Percentiles rank a stretch among this genome's conserved stretches.
These are phyloP conservation scores for Aureobasidium sp. DNA, from an alignment of 2,329 filamentous ascomycete genomes.

Conservation along the genomic window DNA sequence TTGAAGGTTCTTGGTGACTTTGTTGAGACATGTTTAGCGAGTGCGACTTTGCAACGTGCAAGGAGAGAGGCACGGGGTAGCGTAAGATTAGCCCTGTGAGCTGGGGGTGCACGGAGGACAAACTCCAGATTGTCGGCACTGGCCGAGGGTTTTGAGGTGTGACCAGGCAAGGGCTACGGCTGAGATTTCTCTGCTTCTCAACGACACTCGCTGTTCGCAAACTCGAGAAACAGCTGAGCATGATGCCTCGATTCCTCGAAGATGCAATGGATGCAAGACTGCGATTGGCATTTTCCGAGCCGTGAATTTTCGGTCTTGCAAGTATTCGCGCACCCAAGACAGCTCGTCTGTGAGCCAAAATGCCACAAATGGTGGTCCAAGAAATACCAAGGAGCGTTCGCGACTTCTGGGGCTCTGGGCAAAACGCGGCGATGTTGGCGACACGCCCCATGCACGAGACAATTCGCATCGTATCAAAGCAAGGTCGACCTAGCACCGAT, in stretches of 20 bases:
- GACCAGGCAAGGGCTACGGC: not conserved
- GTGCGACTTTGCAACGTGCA: slow-evolving; percentile 2
- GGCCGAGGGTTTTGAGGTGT: not conserved
- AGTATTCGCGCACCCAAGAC: slow-evolving; percentile 11
- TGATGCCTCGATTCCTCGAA: not conserved
- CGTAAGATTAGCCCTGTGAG: slow-evolving; percentile 2
- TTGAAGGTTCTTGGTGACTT: not conserved
- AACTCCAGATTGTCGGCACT: slow-evolving; percentile 9
- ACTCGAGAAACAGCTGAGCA: not conserved
- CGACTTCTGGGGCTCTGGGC: slow-evolving; percentile 12
- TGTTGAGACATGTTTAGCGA: slow-evolving; percentile 6
- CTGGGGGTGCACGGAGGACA: not conserved
- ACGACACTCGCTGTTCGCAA: not conserved
- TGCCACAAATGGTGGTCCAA: slow-evolving; percentile 7
- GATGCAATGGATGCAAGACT: not conserved
- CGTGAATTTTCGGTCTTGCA: not conserved
- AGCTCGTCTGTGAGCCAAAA: not conserved
- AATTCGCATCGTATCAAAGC: not conserved
- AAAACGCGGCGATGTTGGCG: not conserved
- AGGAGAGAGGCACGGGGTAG: not conserved
- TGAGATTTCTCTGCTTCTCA: not conserved
- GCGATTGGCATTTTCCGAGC: not conserved
- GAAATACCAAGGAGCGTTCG: slow-evolving; percentile 13
- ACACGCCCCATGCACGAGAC: slow-evolving; percentile 13
- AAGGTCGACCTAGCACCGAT: slow-evolving; percentile 4